phyloP scores from a whole-genome alignment of 345 rosid species.

The Syzygium aromaticum region DNA sequence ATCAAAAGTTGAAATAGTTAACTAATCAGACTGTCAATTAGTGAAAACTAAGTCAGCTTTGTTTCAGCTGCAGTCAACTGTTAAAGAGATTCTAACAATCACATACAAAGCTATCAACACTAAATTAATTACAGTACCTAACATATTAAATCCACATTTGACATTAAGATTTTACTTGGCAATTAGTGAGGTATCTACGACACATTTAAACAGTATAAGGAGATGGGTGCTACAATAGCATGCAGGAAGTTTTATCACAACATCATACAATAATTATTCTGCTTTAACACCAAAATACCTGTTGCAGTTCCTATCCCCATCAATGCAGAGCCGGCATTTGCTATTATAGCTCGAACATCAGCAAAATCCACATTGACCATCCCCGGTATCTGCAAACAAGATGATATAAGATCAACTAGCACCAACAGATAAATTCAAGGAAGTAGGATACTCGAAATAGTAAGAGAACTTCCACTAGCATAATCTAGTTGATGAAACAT shows the following conservation, averaged over 20 bases:
- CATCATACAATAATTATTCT: not conserved
- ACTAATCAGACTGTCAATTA: not conserved
- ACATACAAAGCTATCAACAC: not conserved
- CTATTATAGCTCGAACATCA: slow-evolving; percentile 96
- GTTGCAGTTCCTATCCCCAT: slow-evolving; percentile 99
- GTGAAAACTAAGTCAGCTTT: not conserved
- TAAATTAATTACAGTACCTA: not conserved
- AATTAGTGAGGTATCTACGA: not conserved
- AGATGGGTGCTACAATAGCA: not conserved
- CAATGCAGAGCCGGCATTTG: slow-evolving; percentile 92
- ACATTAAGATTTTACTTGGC: not conserved
- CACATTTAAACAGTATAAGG: not conserved
- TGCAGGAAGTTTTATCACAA: not conserved
- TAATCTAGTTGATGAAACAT: not conserved
- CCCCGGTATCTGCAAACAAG: slow-evolving; percentile 65
- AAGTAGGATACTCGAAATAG: not conserved
- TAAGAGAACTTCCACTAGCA: not conserved
- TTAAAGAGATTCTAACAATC: not conserved
- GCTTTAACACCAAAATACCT: slow-evolving; percentile 29
- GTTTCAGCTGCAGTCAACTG: not conserved
- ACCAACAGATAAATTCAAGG: not conserved
- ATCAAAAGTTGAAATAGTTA: not conserved
- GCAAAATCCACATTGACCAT: slow-evolving; percentile 97
- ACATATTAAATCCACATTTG: not conserved
- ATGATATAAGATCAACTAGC: not conserved